Evolutionary conservation across 257 asterid genomes (phyloP).

Genomic region (Primulina huaijiensis): DNA sequence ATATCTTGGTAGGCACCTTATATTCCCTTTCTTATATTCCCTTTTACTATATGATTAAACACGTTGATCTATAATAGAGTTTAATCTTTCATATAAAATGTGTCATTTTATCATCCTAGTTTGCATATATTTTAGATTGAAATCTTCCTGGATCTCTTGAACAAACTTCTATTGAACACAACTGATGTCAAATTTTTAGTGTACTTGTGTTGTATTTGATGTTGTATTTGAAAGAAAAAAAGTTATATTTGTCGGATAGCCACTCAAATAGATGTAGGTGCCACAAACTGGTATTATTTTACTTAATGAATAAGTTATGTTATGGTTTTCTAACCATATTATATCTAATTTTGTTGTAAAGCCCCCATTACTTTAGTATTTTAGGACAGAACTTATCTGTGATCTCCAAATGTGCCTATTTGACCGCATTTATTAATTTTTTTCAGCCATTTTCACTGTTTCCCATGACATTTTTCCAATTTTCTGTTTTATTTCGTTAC

Average conservation of each 20-base stretch:
- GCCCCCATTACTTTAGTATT: slow-evolving; percentile 12
- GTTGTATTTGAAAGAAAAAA: too few relatives aligned
- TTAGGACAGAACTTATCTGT: slow-evolving; percentile 8
- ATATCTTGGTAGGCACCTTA: not conserved
- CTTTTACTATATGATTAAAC: not conserved
- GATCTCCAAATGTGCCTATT: not conserved
- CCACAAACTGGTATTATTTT: too few relatives aligned
- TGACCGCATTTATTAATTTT: not conserved
- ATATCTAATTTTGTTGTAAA: slow-evolving; percentile 14
- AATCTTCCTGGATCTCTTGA: not conserved
- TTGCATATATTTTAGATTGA: not conserved
- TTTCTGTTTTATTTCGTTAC: slow-evolving; percentile 10
- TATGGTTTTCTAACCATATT: not conserved
- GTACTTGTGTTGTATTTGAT: not conserved
- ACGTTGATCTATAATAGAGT: not conserved
- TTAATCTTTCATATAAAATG: too few relatives aligned
- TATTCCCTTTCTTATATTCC: not conserved
- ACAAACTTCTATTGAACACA: not conserved
- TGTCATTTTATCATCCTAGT: too few relatives aligned
- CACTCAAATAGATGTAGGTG: not conserved
- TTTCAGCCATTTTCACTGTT: slow-evolving; percentile 7
- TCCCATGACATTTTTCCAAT: slow-evolving; percentile 16
- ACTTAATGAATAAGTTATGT: not conserved
- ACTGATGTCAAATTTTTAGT: not conserved
- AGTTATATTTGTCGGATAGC: not conserved